Evolutionary conservation across 2,329 filamentous ascomycete species (phyloP), one percentile per base, ranked within the genome.

Genomic region (Gaeumannomyces tritici): DNA sequence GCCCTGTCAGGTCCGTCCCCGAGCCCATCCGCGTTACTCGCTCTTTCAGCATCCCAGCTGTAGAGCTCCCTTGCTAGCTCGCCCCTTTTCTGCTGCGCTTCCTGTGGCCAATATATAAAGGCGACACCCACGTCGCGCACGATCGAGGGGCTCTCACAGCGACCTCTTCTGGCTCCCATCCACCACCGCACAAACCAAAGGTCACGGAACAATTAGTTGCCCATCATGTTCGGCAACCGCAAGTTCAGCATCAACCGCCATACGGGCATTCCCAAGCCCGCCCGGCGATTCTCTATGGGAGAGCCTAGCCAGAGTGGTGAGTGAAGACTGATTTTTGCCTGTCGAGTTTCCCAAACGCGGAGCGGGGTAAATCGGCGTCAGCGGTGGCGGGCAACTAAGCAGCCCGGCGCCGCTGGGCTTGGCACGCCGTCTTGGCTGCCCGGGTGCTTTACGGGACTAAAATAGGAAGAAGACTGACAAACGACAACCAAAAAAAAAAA

Each of bases 211-310:
- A 21, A 21, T n/a, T n/a, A 21, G 42, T 51, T n/a, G 42, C 42
- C 60, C 57, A 76, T 69, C 62, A 81, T 82, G 76, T 83, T 83
- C 69, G 74, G 76, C 71, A 80, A 79, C 64, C 83, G 85, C 75
- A 86, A 86, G 72, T 87, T 87, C 74, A 86, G 83, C 66, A 87
- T 88, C 75, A 87, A 88, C 75, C 80, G 84, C 70, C 83, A 86
- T 70, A 86, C 85, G 61, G 85, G 85, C 68, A 80, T 81, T 55
- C 85, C 85, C 64, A 80, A 84, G 70, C 76, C 78, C 51, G 70
- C 73, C 56, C 78, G 84, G 65, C 80, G 84, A 67, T 87, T 86
- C 70, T 87, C 83, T 68, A 77, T 81, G 59, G 79, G 78, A 64
- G 83, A 87, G 68, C 79, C 83, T n/a, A 80, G 78, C 64, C 68